Base-by-base conservation (phyloP, 352 stramenopile genomes). In the Aphanomyces euteiches region DNA sequence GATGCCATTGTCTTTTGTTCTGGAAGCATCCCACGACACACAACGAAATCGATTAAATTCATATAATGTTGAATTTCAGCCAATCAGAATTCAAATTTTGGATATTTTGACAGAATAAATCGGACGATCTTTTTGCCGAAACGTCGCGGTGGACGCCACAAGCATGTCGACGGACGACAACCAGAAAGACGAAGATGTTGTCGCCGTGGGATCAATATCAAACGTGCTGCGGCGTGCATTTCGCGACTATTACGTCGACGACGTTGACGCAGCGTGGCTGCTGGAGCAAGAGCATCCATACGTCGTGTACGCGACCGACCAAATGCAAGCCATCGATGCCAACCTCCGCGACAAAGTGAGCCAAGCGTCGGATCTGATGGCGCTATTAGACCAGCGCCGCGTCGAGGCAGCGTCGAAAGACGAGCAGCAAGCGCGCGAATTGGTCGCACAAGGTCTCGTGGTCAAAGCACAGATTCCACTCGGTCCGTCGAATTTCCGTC, bases 191-290 rank as follows among this genome's bases (percentile, higher is more conserved):
- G 69, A 80, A 8, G 83, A 90, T 57, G 78, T 88, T 58, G 84
- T 90, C 8, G 84, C 84, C 0, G 83, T 93, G 13, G 85, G 85
- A 36, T 85, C 85, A 4, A 77, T 90, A 50, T 80, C 82, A 0
- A 85, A 93, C 60, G 85, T 93, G 39, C 76, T 93, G 21, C 80
- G 80, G 10, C 84, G 85, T 13, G 82, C 84, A n/a, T 93, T 93
- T 69, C 80, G 74, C 43, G 34, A 77, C 1, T 90, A 90, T 48
- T 93, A 88, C 59, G 56, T 56, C 6, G 47, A 61, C 54, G 54
- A 70, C 54, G 59, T 70, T 54, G 64, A 70, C 40, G 43, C 17
- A 47, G 64, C 47, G 61, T 70, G 64, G 64, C 47, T 15, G 6
- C 28, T 40, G 28, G 54, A 61, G 19, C 39, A 41, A 7, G 48